Base-by-base conservation (phyloP, 192 early-diverging fungal genomes). In the Pilobolus umbonatus region DNA sequence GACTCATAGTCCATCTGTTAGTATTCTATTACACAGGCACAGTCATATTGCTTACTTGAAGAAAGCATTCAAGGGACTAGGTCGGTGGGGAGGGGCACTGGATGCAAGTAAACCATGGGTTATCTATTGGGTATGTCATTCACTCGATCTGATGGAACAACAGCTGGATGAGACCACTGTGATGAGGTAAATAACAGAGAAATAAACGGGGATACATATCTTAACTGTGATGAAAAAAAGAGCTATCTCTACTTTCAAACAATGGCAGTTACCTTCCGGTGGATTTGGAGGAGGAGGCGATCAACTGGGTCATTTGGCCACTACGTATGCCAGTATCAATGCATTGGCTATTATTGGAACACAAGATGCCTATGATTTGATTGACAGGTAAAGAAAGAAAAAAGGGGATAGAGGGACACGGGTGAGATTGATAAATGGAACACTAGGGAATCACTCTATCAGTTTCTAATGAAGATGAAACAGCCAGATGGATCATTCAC, bases 31-130 rank as follows among this genome's bases (percentile, higher is more conserved):
- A 24, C 17, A 75, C 2, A 79, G 84, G 11, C 46, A 49, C 21
- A 57, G 43, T 28, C 92, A 94, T 69, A 67, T 78, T 36, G 50
- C 66, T 28, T 92, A 82, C 62, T 50, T 92, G 1, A 35, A 26
- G 9, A 61, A 68, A 19, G 76, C 75, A 10, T 57, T 90, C 6
- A 52, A 71, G 10, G 65, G 76, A 4, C 67, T 91, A 26, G 72
- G 77, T 7, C 55, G 71, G 22, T 75, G 73, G 45, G 85, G 82
- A 52, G 74, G 82, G 5, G 76, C 71, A 0, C 76, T 94, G 25
- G 96, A 98, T 68, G 87, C 96, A 11, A 85, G 82, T 53, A 85
- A 85, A 60, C 92, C 94, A 22, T 98, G 96, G 96, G 69, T 98
- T 24, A 74, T 86, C 7, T 94, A 90, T 57, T 98, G 96, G 96